Base-by-base conservation (phyloP, 306 rosid genomes). In the Clitoria ternatea region DNA sequence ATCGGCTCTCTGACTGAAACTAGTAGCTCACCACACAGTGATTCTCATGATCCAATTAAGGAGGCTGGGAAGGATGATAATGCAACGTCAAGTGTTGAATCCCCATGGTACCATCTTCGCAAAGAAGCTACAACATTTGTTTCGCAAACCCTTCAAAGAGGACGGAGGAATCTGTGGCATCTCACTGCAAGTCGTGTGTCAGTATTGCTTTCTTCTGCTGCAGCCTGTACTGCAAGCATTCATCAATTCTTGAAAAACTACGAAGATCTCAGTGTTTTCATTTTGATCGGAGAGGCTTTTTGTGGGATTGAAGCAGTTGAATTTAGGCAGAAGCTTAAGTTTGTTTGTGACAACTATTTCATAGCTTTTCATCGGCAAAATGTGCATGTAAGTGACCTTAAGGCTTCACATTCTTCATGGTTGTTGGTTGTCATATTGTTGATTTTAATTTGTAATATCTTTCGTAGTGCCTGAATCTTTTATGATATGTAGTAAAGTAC, bases 301-400 rank as follows among this genome's bases (percentile, higher is more conserved):
- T 91, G 97, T 43, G 99, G 99, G 75, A 79, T 83, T 79, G 97
- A 95, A 83, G 99, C 96, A n/a, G 87, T 69, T 85, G 99, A 95
- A 47, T 91, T 95, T 55, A 85, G 99, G 88, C 97, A 91, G 80
- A 95, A 95, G 85, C 74, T 91, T 73, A 95, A 95, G 90, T 84
- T 52, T 37, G 96, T 91, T 53, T 95, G 99, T 83, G 99, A 95
- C 86, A 91, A 82, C 80, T 95, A 95, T 88, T 95, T 85, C 83
- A 78, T 54, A 49, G 85, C 96, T 63, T 91, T 91, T 79, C 99
- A 95, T 79, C 96, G 96, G 72, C 99, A 95, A 81, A 95, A 81
- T 83, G 81, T 85, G 64, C 81, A 87, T 84, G 99, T 91, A 87
- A 89, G 99, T 87, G 48, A 33, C 80, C 80, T 84, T 44, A 39